phyloP scores from a whole-genome alignment of 1,139 yeast species.

The Geotrichum fermentans region DNA sequence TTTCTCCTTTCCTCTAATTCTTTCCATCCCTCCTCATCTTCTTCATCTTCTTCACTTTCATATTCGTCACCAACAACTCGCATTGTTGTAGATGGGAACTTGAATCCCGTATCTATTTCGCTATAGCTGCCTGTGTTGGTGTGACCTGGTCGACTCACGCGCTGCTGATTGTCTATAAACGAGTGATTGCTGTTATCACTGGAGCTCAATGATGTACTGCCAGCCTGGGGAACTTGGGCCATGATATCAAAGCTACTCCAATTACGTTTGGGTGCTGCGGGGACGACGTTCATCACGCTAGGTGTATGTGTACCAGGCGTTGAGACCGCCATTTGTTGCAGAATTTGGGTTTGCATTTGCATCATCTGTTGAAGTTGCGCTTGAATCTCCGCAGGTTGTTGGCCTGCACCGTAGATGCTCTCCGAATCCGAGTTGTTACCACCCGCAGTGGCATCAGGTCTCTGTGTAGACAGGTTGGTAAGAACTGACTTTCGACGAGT shows the following conservation, averaged over 20 bases:
- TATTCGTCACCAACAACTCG: not conserved
- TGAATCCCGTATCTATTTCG: not conserved
- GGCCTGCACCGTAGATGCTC: not conserved
- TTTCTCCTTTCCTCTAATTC: constrained; percentile 13
- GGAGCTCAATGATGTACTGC: constrained; percentile 15
- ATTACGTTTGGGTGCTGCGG: not conserved
- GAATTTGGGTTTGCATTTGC: constrained; percentile 24
- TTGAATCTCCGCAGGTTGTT: constrained; percentile 20
- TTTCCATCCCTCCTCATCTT: constrained; percentile 19
- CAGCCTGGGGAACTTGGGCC: not conserved
- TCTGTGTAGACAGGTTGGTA: constrained; percentile 14
- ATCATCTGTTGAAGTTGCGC: constrained; percentile 25
- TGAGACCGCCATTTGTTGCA: constrained; percentile 22
- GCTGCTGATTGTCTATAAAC: not conserved
- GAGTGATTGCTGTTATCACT: not conserved
- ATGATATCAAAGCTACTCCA: constrained; percentile 18
- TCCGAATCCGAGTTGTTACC: constrained; percentile 6
- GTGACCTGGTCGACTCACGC: constrained; percentile 5
- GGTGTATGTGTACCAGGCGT: not conserved
- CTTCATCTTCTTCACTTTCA: constrained; percentile 11
- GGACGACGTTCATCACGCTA: not conserved
- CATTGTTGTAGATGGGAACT: not conserved
- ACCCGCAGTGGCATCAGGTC: constrained; percentile 20
- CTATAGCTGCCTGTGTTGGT: not conserved
- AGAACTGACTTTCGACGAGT: constrained; percentile 28